phyloP scores from a whole-genome alignment of 2,329 filamentous ascomycete genomes.

The Zymoseptoria passerinii region DNA sequence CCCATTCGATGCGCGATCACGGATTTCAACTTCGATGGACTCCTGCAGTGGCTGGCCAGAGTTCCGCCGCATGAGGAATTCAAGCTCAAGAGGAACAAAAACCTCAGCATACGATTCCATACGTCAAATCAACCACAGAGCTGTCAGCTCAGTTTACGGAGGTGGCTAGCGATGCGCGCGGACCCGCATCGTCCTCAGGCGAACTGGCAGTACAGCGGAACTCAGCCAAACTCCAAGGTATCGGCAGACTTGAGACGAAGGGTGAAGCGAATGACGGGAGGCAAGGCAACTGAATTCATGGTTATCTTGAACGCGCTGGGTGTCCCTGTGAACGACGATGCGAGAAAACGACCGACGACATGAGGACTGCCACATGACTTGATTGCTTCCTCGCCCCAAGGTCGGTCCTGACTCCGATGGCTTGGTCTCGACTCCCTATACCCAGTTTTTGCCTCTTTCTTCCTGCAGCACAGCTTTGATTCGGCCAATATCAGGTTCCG shows the following conservation, averaged over 20 bases:
- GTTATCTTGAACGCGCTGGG: conserved; percentile 22
- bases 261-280: conserved; percentile 23
- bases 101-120: conserved; percentile 21
- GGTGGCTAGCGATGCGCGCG: conserved; percentile 25
- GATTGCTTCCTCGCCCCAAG: background rate
- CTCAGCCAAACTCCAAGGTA: conserved; percentile 19
- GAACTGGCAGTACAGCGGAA: conserved; percentile 23
- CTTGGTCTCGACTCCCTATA: background rate
- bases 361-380: background rate
- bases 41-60: conserved; percentile 24
- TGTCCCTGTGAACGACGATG: conserved; percentile 5
- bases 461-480: conserved; percentile 11
- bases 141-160: conserved; percentile 17
- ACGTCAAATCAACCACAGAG: conserved; percentile 15
- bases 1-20: conserved; percentile 24
- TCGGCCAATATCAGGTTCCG: conserved; percentile 14
- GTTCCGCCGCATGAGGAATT: conserved; percentile 23
- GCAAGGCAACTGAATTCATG: conserved; percentile 23
- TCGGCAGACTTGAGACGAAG: conserved; percentile 24
- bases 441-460: conserved; percentile 16
- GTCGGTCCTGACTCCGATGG: background rate
- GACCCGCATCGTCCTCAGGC: conserved; percentile 26
- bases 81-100: conserved; percentile 23
- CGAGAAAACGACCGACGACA: background rate
- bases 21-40: conserved; percentile 26